phyloP scores from a whole-genome alignment of 2,329 filamentous ascomycete genomes.

The Magnaporthiopsis rhizophila region DNA sequence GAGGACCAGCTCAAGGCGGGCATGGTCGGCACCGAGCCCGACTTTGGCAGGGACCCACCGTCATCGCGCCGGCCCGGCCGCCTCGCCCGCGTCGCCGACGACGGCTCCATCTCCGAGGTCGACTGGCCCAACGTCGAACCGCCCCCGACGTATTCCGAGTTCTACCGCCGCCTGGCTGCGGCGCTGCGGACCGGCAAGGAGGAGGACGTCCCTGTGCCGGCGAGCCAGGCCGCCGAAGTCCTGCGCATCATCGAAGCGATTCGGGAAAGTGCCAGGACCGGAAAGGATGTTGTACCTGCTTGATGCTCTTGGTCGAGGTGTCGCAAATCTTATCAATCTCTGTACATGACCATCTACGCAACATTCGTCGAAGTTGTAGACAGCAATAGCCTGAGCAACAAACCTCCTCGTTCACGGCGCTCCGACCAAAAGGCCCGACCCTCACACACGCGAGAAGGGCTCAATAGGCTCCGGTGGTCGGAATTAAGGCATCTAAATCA shows the following conservation, averaged over 20 bases:
- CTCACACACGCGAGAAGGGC: neutral
- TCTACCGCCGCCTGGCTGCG: slow-evolving; percentile 50
- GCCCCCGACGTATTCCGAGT: slow-evolving; percentile 57
- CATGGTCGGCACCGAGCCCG: slow-evolving; percentile 48
- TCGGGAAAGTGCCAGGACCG: slow-evolving; percentile 18
- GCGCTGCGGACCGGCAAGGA: slow-evolving; percentile 39
- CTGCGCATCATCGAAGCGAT: slow-evolving; percentile 44
- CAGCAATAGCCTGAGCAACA: neutral
- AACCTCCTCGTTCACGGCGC: neutral
- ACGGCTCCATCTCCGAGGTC: slow-evolving; percentile 41
- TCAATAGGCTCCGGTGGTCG: neutral
- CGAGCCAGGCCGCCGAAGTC: slow-evolving; percentile 44
- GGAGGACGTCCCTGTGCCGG: slow-evolving; percentile 43
- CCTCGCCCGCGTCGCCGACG: slow-evolving; percentile 46
- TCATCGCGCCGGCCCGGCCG: slow-evolving; percentile 47
- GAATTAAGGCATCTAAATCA: neutral
- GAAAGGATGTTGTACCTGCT: slow-evolving; percentile 2
- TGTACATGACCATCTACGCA: too few relatives aligned
- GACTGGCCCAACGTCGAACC: slow-evolving; percentile 52
- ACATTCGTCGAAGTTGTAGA: too few relatives aligned
- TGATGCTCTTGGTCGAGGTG: neutral
- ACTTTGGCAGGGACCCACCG: slow-evolving; percentile 55
- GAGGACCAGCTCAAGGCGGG: slow-evolving; percentile 66
- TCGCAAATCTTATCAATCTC: neutral
- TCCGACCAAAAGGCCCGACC: neutral